Conservation (phyloP, 352 stramenopile species). For the Hyphochytrium catenoides region DNA sequence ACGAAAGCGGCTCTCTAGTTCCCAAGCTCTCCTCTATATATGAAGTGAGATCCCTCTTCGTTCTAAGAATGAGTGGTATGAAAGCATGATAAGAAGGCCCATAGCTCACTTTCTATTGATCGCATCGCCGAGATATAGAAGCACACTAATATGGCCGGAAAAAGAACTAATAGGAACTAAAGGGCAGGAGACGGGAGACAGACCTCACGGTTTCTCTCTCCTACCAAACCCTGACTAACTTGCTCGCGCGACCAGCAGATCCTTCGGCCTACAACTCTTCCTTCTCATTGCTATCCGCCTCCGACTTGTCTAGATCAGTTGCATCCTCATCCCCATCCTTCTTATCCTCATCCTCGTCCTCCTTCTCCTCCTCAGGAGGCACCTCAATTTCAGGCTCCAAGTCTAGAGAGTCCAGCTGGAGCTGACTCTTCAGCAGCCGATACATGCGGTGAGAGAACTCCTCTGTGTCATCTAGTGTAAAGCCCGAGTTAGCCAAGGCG, state of each 20-base stretch:
- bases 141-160: no score
- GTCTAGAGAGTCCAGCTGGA: conserved; percentile 69
- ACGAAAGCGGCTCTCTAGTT: neutral
- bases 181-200: conserved; percentile 19
- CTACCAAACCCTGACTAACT: conserved; percentile 12
- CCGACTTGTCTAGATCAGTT: conserved; percentile 14
- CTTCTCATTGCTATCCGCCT: conserved; percentile 20
- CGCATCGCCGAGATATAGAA: no score
- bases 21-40: no score
- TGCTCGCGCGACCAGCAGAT: conserved; percentile 3
- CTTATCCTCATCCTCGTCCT: conserved; percentile 1
- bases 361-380: conserved; percentile 20
- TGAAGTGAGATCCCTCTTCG: no score
- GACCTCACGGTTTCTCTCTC: conserved; percentile 5
- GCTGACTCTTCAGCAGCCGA: conserved; percentile 71
- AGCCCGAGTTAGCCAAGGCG: conserved; percentile 89
- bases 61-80: no score
- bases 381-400: conserved; percentile 88
- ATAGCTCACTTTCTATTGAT: no score
- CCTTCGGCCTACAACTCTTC: conserved; percentile 28
- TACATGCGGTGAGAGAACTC: conserved; percentile 79
- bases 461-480: conserved; percentile 76
- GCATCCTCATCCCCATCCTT: conserved; percentile 35
- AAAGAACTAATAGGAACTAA: conserved; percentile 60
- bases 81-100: no score